Conservation (phyloP, 1,139 yeast genomes). For the Suhomyces atakaporum region DNA sequence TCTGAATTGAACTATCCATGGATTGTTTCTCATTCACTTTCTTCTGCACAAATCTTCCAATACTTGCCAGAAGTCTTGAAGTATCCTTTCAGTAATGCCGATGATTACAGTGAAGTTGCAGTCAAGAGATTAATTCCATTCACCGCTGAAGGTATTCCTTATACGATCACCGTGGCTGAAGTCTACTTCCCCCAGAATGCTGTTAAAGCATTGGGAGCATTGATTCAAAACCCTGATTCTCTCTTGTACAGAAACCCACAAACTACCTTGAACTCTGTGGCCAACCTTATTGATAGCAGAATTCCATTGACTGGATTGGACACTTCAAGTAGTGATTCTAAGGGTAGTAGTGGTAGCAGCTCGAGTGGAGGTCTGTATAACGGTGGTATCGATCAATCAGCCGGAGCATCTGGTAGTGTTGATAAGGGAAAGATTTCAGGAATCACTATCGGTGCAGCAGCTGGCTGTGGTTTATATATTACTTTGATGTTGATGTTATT, state of each 20-base stretch:
- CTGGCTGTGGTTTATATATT: constrained; percentile 62
- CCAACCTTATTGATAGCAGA: constrained; percentile 59
- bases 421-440: constrained; percentile 54
- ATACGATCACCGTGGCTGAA: constrained; percentile 75
- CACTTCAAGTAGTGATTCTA: constrained; percentile 20
- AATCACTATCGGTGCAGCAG: constrained; percentile 65
- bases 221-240: constrained; percentile 48
- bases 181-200: constrained; percentile 65
- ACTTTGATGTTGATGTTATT: constrained; percentile 50
- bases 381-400: constrained; percentile 44
- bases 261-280: constrained; percentile 48
- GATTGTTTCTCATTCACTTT: constrained; percentile 62
- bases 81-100: constrained; percentile 48
- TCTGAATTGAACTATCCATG: constrained; percentile 69
- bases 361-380: constrained; percentile 20
- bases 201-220: constrained; percentile 44
- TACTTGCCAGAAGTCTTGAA: constrained; percentile 61
- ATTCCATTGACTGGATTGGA: constrained; percentile 62
- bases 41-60: constrained; percentile 77
- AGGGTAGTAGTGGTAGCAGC: constrained; percentile 18
- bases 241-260: constrained; percentile 52
- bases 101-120: constrained; percentile 41
- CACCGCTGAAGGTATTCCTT: constrained; percentile 49
- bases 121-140: constrained; percentile 69
- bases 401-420: constrained; percentile 19